A percentile compares a stretch with the other conserved stretches of the same genome.
phyloP scores from a whole-genome alignment of 345 rosid genomes.

The Eucalyptus regnans region DNA sequence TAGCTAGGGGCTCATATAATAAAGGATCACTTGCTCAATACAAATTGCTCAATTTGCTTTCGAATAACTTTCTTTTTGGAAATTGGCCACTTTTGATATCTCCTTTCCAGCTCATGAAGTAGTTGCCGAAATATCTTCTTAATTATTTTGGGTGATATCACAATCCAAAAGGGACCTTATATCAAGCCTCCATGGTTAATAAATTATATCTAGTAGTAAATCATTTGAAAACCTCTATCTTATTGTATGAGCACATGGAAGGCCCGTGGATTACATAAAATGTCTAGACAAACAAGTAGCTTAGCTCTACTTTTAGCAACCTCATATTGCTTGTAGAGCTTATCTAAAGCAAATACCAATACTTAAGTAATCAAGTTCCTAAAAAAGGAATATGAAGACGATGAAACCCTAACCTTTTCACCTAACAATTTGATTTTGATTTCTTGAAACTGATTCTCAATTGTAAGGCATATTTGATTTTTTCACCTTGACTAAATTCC shows the following conservation, averaged over 20 bases:
- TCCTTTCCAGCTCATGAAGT: background rate
- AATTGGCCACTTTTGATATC: background rate
- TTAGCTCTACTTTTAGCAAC: background rate
- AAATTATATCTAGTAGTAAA: background rate
- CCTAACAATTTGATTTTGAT: background rate
- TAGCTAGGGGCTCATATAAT: background rate
- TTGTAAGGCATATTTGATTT: background rate
- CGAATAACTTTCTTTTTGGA: background rate
- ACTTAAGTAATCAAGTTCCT: background rate
- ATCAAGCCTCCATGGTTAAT: background rate
- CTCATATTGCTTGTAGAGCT: background rate
- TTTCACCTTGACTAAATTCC: background rate
- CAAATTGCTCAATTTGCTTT: background rate
- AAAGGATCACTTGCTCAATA: background rate
- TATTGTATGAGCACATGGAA: background rate
- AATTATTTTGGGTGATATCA: background rate
- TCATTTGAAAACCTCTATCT: background rate
- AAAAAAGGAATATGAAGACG: background rate
- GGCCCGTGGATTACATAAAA: background rate
- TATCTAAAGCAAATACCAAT: background rate
- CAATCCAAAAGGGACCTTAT: background rate
- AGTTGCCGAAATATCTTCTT: background rate
- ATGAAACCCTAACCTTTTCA: background rate
- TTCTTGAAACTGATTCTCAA: background rate
- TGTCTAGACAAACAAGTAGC: background rate